These are phyloP conservation scores for Xylaria sp. DNA, from an alignment of 2,329 filamentous ascomycete genomes.

Conservation along the genomic window DNA sequence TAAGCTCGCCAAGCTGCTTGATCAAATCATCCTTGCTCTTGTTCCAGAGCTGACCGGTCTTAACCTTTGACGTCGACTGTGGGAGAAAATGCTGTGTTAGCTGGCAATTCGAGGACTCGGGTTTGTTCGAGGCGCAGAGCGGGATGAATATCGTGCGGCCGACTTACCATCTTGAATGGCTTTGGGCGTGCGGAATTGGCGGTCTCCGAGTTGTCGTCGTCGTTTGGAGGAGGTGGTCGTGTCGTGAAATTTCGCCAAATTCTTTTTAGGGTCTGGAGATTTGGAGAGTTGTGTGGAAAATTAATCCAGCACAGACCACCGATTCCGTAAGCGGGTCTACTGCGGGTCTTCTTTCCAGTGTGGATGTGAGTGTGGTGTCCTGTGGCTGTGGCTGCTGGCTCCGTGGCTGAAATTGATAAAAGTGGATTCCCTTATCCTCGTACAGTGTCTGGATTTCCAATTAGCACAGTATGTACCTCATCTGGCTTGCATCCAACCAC, in stretches of 20 bases:
- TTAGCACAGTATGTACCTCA: conserved; percentile 4
- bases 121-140: neutral
- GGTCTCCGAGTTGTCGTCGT: conserved; percentile 41
- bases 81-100: conserved; percentile 39
- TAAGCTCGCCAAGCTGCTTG: conserved; percentile 94
- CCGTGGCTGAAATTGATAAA: conserved; percentile 7
- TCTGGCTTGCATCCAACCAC: conserved; percentile 1
- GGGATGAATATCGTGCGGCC: conserved; percentile 7
- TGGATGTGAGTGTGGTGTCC: neutral
- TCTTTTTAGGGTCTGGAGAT: conserved; percentile 46
- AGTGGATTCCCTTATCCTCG: neutral
- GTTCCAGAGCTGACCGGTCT: conserved; percentile 95
- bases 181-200: conserved; percentile 43
- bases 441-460: too few relatives aligned
- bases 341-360: neutral
- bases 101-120: conserved; percentile 16
- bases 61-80: conserved; percentile 78
- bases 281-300: conserved; percentile 42
- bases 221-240: conserved; percentile 42
- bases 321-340: conserved; percentile 17
- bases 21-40: conserved; percentile 99
- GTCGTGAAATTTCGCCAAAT: conserved; percentile 48
- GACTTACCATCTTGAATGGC: conserved; percentile 61
- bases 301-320: conserved; percentile 32
- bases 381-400: neutral